A percentile compares a stretch with the other conserved stretches of the same genome.
phyloP scores from a whole-genome alignment of 257 asterid genomes.

The Solanum ossicruentum region DNA sequence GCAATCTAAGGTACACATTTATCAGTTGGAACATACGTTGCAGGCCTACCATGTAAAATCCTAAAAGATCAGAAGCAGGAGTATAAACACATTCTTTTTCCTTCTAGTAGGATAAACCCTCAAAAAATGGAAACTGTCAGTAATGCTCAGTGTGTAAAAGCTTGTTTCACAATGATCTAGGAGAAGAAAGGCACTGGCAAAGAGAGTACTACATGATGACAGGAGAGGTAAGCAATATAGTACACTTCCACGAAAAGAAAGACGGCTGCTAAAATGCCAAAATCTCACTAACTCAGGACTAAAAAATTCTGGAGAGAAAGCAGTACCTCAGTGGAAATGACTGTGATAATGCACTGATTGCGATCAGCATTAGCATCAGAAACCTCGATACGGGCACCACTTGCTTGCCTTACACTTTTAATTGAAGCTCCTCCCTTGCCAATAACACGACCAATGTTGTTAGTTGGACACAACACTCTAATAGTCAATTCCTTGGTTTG shows the following conservation, averaged over 20 bases:
- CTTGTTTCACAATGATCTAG: not conserved
- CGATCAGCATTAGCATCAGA: slow-evolving; percentile 54
- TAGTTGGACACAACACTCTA: slow-evolving; percentile 68
- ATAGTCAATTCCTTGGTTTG: slow-evolving; percentile 53
- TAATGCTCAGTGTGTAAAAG: not conserved
- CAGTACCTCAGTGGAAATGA: slow-evolving; percentile 71
- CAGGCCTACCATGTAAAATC: not conserved
- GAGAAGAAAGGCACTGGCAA: not conserved
- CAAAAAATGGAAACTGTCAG: not conserved
- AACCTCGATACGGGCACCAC: slow-evolving; percentile 87
- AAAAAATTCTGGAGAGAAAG: not conserved
- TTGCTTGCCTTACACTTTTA: slow-evolving; percentile 65
- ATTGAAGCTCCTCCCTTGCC: slow-evolving; percentile 86
- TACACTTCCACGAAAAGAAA: not conserved
- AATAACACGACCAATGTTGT: slow-evolving; percentile 80
- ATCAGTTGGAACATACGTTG: not conserved
- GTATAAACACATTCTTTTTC: not conserved
- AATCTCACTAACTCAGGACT: not conserved
- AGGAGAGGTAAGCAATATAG: not conserved
- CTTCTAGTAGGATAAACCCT: not conserved
- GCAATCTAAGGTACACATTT: not conserved
- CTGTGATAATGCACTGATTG: slow-evolving; percentile 60
- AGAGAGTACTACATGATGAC: no score
- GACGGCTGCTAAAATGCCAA: slow-evolving; percentile 2
- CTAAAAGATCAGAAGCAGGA: not conserved